Percentiles rank a stretch among this genome's conserved stretches.
phyloP scores from a whole-genome alignment of 108 stramenopile genomes.

The Pseudonitzschia multiseries region DNA sequence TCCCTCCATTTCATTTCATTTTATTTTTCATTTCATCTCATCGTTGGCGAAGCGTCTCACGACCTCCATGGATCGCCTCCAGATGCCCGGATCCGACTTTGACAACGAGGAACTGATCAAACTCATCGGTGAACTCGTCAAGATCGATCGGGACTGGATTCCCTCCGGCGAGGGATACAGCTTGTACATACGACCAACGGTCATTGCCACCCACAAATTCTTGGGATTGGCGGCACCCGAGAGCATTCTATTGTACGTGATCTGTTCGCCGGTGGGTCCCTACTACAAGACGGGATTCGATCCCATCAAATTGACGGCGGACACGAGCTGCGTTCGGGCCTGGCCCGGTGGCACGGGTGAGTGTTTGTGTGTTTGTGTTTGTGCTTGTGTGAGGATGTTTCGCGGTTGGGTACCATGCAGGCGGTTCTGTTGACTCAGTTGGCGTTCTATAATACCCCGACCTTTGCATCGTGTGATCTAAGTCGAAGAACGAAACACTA shows the following conservation, averaged over 20 bases:
- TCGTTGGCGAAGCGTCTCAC: constrained; percentile 46
- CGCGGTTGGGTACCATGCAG: background rate
- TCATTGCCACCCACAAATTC: constrained; percentile 86
- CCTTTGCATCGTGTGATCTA: too few relatives aligned
- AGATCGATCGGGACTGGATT: constrained; percentile 88
- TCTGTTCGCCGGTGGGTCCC: constrained; percentile 90
- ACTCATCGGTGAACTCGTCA: constrained; percentile 77
- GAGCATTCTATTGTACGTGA: constrained; percentile 72
- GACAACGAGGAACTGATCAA: constrained; percentile 67
- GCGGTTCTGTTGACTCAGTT: too few relatives aligned
- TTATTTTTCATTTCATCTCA: background rate
- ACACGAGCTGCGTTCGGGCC: constrained; percentile 86
- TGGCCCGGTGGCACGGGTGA: constrained; percentile 90
- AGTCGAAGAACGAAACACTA: too few relatives aligned
- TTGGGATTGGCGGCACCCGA: constrained; percentile 78
- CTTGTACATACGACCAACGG: constrained; percentile 95
- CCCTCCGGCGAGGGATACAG: constrained; percentile 94
- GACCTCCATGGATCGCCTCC: constrained; percentile 75
- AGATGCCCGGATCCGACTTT: constrained; percentile 84
- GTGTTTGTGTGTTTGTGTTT: too few relatives aligned
- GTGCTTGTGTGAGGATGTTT: too few relatives aligned
- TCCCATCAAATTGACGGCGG: constrained; percentile 87
- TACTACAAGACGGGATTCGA: constrained; percentile 93
- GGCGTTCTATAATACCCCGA: too few relatives aligned
- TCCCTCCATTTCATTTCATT: background rate